These are phyloP conservation scores for Erigeron canadensis DNA, from an alignment of 129 eudicot genomes.

Conservation along the genomic window DNA sequence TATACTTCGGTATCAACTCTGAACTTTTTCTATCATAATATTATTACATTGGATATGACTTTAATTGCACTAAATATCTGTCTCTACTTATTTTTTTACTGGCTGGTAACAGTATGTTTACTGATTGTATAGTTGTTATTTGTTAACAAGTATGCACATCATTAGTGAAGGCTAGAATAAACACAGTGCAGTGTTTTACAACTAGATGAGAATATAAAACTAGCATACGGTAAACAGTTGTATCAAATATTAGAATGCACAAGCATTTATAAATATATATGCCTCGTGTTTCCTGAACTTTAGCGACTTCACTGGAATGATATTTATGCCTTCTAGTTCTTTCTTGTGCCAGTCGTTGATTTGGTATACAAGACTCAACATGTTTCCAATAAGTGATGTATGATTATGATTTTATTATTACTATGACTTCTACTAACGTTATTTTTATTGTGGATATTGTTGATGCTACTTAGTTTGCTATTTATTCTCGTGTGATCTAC, in stretches of 20 bases:
- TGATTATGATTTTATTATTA: no score
- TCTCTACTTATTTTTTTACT: not conserved
- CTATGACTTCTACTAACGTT: no score
- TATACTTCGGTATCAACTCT: slow-evolving; percentile 54
- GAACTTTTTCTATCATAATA: slow-evolving; percentile 4
- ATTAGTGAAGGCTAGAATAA: slow-evolving; percentile 9
- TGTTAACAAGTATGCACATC: not conserved
- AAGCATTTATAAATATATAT: no score
- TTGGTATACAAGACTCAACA: no score
- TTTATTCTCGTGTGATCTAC: no score
- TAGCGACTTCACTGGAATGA: not conserved
- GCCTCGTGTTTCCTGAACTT: not conserved
- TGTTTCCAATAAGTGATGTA: no score
- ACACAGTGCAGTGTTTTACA: slow-evolving; percentile 12
- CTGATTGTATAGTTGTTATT: not conserved
- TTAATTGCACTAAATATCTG: not conserved
- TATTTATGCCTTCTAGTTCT: not conserved
- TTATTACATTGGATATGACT: not conserved
- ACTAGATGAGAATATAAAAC: not conserved
- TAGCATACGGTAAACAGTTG: not conserved
- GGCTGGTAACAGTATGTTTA: not conserved
- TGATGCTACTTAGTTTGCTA: no score
- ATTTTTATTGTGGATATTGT: no score
- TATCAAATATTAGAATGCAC: not conserved
- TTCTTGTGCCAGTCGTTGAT: no score